Percentiles rank a stretch among this genome's conserved stretches.
Conservation (phyloP, 768 basidiomycete species). For the Mycena filopes region DNA sequence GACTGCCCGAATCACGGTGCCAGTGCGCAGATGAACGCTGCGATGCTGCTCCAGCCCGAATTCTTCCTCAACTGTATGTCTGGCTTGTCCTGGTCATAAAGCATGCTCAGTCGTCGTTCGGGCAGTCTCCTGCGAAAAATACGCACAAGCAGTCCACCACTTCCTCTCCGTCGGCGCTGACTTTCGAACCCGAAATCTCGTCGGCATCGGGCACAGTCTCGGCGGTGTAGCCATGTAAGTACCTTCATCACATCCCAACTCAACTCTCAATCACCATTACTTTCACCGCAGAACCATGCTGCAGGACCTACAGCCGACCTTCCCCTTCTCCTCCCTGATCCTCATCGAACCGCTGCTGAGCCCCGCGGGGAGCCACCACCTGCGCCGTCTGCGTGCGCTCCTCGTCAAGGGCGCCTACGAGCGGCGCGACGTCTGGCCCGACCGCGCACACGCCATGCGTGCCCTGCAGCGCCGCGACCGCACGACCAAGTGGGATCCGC, state of each 20-base stretch:
- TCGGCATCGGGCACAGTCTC: constrained; percentile 77
- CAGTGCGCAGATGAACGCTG: constrained; percentile 64
- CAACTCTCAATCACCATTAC: background rate
- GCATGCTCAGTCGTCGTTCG: background rate
- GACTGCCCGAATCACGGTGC: constrained; percentile 82
- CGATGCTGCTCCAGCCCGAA: constrained; percentile 53
- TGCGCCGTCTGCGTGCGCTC: constrained; percentile 50
- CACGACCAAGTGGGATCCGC: constrained; percentile 61
- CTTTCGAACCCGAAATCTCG: constrained; percentile 60
- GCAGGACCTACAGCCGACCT: constrained; percentile 55
- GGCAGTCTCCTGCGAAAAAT: constrained; percentile 72
- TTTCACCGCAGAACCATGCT: constrained; percentile 57
- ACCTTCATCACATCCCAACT: background rate
- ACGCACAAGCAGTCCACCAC: constrained; percentile 66
- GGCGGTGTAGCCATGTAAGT: constrained; percentile 74
- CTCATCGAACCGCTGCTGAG: constrained; percentile 75
- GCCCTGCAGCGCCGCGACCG: constrained; percentile 48
- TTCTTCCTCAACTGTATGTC: constrained; percentile 59
- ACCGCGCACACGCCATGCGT: constrained; percentile 51
- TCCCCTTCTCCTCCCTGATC: constrained; percentile 63
- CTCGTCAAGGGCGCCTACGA: constrained; percentile 61
- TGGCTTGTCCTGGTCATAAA: constrained; percentile 7
- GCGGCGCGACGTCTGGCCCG: constrained; percentile 64
- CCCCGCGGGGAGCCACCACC: constrained; percentile 55
- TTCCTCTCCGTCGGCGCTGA: constrained; percentile 64